Percentiles rank a stretch among this genome's conserved stretches.
phyloP scores from a whole-genome alignment of 2,329 filamentous ascomycete species.

The Fusarium solani-melongenae region DNA sequence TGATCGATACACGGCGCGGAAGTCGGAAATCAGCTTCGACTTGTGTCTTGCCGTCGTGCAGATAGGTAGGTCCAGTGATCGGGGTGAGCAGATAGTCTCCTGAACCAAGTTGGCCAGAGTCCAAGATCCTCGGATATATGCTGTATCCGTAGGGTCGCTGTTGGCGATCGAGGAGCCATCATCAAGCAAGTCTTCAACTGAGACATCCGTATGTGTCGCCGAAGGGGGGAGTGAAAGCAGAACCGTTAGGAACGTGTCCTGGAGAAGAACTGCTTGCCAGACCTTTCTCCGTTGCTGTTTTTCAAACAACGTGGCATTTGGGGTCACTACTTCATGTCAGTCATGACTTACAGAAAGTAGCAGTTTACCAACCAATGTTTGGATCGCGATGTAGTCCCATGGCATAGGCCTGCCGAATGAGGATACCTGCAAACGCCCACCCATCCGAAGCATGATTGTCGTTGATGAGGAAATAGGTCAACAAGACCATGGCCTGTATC shows the following conservation, averaged over 20 bases:
- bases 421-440: constrained; percentile 83
- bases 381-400: constrained; percentile 85
- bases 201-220: constrained; percentile 82
- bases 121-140: constrained; percentile 82
- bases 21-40: constrained; percentile 75
- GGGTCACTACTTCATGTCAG: constrained; percentile 60
- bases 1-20: constrained; percentile 76
- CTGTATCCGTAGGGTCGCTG: constrained; percentile 72
- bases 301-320: constrained; percentile 74
- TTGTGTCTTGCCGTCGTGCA: constrained; percentile 76
- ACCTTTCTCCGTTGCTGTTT: constrained; percentile 83
- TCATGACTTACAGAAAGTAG: constrained; percentile 21
- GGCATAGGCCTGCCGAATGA: constrained; percentile 82
- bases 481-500: constrained; percentile 82
- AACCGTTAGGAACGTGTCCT: constrained; percentile 85
- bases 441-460: constrained; percentile 87
- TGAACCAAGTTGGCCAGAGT: constrained; percentile 82
- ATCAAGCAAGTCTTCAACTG: constrained; percentile 77
- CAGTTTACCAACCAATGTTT: constrained; percentile 66
- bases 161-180: constrained; percentile 68
- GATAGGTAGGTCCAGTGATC: constrained; percentile 78
- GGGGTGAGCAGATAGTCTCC: constrained; percentile 78
- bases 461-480: constrained; percentile 86
- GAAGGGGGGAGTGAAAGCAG: constrained; percentile 81
- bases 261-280: constrained; percentile 84